Evolutionary conservation across 208 protist genomes (phyloP).

Genomic region (Balamuthia mandrillaris): DNA sequence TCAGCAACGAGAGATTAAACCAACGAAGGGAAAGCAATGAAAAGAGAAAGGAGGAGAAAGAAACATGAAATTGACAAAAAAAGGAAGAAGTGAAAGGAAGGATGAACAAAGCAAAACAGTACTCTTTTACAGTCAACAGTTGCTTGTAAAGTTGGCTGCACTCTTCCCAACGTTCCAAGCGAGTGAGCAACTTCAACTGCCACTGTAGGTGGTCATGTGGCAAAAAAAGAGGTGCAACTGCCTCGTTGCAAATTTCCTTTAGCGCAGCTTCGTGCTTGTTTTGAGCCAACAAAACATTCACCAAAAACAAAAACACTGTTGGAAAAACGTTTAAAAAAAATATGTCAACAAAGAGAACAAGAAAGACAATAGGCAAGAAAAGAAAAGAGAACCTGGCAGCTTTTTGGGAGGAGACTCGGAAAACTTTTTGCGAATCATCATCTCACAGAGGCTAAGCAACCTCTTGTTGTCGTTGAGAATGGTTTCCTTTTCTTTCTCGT

Average conservation of each 20-base stretch:
- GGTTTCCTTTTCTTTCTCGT: not conserved
- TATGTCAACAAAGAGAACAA: not conserved
- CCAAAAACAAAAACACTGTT: not conserved
- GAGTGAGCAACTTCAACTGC: not conserved
- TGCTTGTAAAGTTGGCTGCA: not conserved
- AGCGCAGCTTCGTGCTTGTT: not conserved
- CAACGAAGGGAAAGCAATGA: not conserved
- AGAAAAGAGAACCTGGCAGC: not conserved
- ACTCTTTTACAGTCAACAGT: not conserved
- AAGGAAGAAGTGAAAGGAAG: not conserved
- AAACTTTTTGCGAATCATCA: conserved; percentile 18
- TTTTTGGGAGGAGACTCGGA: not conserved
- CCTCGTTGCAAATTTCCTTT: not conserved
- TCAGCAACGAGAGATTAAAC: too few species aligned
- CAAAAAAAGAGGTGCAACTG: not conserved
- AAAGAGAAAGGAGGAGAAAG: not conserved
- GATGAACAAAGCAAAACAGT: not conserved
- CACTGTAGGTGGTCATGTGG: not conserved
- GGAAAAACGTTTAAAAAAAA: not conserved
- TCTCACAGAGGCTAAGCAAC: not conserved
- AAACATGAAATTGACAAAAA: not conserved
- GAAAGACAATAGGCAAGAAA: too few species aligned
- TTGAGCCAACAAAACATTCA: not conserved
- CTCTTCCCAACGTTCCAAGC: not conserved
- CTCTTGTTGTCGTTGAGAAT: not conserved